These are phyloP conservation scores for Suillus cothurnatus DNA, from an alignment of 768 basidiomycete species.

Conservation along the genomic window DNA sequence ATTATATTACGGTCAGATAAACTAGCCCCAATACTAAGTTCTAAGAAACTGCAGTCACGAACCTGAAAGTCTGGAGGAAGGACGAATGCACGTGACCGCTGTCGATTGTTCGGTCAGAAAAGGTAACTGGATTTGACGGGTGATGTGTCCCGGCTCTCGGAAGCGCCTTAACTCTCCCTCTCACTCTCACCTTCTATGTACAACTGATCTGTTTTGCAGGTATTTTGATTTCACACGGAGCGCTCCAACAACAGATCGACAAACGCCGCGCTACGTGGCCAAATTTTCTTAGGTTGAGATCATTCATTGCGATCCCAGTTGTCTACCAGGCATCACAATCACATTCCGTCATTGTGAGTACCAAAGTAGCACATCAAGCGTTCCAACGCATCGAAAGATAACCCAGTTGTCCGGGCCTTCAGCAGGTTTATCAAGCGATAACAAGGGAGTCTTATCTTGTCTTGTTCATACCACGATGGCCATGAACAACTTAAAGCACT, in stretches of 20 bases:
- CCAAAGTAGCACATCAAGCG: not conserved
- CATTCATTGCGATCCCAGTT: not conserved
- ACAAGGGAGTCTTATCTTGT: not conserved
- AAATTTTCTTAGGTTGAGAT: not conserved
- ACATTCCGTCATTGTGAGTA: not conserved
- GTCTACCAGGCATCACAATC: not conserved
- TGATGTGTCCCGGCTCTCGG: not conserved
- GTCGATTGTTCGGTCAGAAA: conserved; percentile 1
- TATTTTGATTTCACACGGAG: not conserved
- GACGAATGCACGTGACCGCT: conserved; percentile 8
- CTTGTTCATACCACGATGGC: not conserved
- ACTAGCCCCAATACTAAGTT: not conserved
- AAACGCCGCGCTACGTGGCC: not conserved
- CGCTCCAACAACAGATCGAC: not conserved
- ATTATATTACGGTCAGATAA: not conserved
- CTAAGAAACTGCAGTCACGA: conserved; percentile 5
- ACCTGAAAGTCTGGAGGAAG: not conserved
- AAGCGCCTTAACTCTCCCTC: not conserved
- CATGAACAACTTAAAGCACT: conserved; percentile 2
- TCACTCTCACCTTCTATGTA: not conserved
- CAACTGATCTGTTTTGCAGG: not conserved
- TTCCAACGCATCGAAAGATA: not conserved
- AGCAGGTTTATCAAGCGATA: conserved; percentile 6
- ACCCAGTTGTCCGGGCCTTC: not conserved
- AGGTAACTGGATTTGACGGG: not conserved